These are phyloP conservation scores for Pythium angustatum DNA, from an alignment of 352 stramenopile genomes.

Conservation along the genomic window DNA sequence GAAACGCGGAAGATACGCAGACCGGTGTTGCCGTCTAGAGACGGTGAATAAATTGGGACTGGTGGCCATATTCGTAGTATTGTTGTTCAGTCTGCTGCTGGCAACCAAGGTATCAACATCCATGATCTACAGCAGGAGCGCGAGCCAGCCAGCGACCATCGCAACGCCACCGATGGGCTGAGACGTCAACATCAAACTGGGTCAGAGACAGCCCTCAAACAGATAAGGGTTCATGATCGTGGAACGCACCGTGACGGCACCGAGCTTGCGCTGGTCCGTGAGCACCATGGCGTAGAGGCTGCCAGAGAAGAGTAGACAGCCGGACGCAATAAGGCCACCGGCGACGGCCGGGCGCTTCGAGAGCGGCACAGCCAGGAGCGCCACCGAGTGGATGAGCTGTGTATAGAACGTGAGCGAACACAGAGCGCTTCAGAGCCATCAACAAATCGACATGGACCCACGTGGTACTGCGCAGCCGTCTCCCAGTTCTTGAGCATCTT, in stretches of 20 bases:
- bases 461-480: constrained; percentile 81
- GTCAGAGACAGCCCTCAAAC: background rate
- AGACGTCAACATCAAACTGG: background rate
- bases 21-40: background rate
- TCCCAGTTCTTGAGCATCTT: constrained; percentile 87
- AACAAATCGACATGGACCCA: constrained; percentile 13
- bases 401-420: constrained; percentile 12
- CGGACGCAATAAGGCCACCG: constrained; percentile 57
- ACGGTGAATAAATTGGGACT: background rate
- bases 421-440: no score
- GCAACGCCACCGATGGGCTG: constrained; percentile 72
- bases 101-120: no score
- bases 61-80: constrained; percentile 3
- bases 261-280: constrained; percentile 71
- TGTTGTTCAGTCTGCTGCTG: background rate
- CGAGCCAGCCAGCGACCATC: constrained; percentile 71
- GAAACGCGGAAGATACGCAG: background rate
- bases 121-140: constrained; percentile 54
- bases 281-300: constrained; percentile 81
- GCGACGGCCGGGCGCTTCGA: constrained; percentile 58
- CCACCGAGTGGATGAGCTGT: constrained; percentile 72
- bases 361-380: constrained; percentile 66
- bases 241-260: constrained; percentile 69
- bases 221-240: background rate
- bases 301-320: constrained; percentile 75